Evolutionary conservation across 768 basidiomycete species (phyloP), one percentile per base, ranked within the genome.

Genomic region (Mycena amicta): DNA sequence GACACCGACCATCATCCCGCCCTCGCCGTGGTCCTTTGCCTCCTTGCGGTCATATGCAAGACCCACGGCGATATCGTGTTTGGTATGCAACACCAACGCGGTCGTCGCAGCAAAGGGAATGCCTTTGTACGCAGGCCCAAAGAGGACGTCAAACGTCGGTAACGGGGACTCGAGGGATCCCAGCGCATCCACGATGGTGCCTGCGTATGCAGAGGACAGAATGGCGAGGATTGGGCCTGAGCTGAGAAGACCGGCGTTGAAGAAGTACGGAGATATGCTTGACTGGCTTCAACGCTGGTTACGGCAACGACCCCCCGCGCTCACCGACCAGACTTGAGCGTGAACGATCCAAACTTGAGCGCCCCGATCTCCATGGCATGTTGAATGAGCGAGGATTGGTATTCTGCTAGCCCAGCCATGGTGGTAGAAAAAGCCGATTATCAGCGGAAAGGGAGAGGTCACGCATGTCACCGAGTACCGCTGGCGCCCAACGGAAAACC

Each of bases 121-220:
- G 25, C 94, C 96, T 76, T 98, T 98, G 78, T 98, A 98, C 2
- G 96, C 95, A 1, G 96, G 96, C 0, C 96, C 96, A 66, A 98
- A 97, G 30, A 98, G 81, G 46, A 98, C 83, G 65, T 96, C 92
- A 66, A 95, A 83, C 27, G 70, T 54, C 8, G 80, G 81, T 4
- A 81, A 62, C 5, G 73, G 66, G 5, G 67, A 61, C 22, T 61
- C 57, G 12, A 65, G 29, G 2, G 72, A 62, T 13, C 69, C 55
- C 29, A 79, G 74, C 0, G 90, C 82, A 22, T 77, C 72, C 13
- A 83, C 76, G 68, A 98, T 91, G 13, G 91, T 89, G 1, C 86
- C 74, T 2, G 96, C 93, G 65, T 95, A 98, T 3, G 95, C 92
- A 3, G 82, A 77, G 8, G 93, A 86, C 46, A 96, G 77, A 2